Conservation (phyloP, 129 eudicot genomes). For the Escallonia herrerae region DNA sequence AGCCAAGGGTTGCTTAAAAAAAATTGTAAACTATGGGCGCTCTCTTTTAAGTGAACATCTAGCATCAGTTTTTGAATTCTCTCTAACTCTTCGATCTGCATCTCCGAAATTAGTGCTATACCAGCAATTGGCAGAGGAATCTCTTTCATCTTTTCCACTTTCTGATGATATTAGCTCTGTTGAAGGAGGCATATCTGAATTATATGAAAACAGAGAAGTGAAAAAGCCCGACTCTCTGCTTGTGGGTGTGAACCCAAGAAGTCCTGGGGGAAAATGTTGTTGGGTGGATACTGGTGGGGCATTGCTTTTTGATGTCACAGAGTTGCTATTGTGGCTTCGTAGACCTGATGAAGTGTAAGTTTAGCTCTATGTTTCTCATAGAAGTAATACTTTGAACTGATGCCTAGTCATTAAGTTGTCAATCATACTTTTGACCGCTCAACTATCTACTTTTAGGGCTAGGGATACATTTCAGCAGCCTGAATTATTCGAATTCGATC, state of each 20-base stretch:
- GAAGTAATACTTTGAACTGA: background rate
- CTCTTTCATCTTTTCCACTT: slow-evolving; percentile 81
- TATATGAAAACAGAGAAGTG: slow-evolving; percentile 26
- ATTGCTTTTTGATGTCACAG: slow-evolving; percentile 63
- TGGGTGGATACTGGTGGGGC: slow-evolving; percentile 97
- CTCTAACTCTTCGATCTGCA: slow-evolving; percentile 91
- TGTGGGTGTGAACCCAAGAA: slow-evolving; percentile 50
- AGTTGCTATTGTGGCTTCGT: slow-evolving; percentile 60
- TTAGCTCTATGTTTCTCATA: slow-evolving; percentile 7
- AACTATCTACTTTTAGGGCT: slow-evolving; percentile 30
- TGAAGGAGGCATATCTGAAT: slow-evolving; percentile 36
- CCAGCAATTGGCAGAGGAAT: slow-evolving; percentile 85
- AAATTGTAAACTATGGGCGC: slow-evolving; percentile 59
- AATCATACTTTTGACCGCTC: slow-evolving; percentile 11
- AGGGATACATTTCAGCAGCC: slow-evolving; percentile 81
- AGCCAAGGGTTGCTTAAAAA: slow-evolving; percentile 80
- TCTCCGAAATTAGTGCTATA: slow-evolving; percentile 90
- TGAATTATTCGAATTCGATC: slow-evolving; percentile 88
- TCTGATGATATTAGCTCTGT: slow-evolving; percentile 48
- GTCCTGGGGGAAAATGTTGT: slow-evolving; percentile 82
- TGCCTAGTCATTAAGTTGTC: background rate
- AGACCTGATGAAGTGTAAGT: slow-evolving; percentile 47
- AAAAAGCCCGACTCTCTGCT: slow-evolving; percentile 39
- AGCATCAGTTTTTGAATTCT: slow-evolving; percentile 66
- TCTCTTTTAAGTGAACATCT: slow-evolving; percentile 61